Percentiles rank a stretch among this genome's conserved stretches.
Evolutionary conservation across 495 filamentous ascomycete species (phyloP).

Genomic region (Thermothielavioides terrestris): DNA sequence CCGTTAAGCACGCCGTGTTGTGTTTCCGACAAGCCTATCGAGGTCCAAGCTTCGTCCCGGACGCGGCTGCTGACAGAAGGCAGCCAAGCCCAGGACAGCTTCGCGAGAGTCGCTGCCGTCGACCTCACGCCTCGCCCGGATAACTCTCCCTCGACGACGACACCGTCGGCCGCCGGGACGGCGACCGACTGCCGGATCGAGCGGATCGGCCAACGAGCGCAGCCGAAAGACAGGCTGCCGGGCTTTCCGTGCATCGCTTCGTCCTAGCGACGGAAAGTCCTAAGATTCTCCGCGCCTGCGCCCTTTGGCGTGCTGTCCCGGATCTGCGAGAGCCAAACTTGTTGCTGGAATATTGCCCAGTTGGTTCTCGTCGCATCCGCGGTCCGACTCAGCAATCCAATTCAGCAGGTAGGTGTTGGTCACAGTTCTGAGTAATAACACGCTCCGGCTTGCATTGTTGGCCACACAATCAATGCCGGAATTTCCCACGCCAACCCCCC

Average conservation of each 20-base stretch:
- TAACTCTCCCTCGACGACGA: background rate
- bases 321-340: slow-evolving; percentile 18
- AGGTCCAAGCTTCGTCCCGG: slow-evolving; percentile 15
- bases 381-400: background rate
- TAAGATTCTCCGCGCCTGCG: no score
- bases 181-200: background rate
- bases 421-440: slow-evolving; percentile 5
- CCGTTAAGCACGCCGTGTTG: slow-evolving; percentile 16
- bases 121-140: slow-evolving; percentile 6
- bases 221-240: no score
- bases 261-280: no score
- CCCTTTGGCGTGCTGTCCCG: background rate
- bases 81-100: slow-evolving; percentile 14
- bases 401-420: slow-evolving; percentile 14
- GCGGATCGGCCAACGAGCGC: background rate
- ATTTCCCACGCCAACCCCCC: background rate
- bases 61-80: slow-evolving; percentile 21
- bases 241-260: no score
- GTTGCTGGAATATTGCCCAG: slow-evolving; percentile 36
- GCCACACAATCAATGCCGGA: background rate
- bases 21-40: slow-evolving; percentile 15
- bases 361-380: slow-evolving; percentile 19
- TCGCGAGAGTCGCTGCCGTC: slow-evolving; percentile 7
- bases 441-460: background rate
- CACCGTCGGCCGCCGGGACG: background rate